Evolutionary conservation across 2,329 filamentous ascomycete species (phyloP), one percentile per base, ranked within the genome.

Genomic region (Talaromyces islandicus): DNA sequence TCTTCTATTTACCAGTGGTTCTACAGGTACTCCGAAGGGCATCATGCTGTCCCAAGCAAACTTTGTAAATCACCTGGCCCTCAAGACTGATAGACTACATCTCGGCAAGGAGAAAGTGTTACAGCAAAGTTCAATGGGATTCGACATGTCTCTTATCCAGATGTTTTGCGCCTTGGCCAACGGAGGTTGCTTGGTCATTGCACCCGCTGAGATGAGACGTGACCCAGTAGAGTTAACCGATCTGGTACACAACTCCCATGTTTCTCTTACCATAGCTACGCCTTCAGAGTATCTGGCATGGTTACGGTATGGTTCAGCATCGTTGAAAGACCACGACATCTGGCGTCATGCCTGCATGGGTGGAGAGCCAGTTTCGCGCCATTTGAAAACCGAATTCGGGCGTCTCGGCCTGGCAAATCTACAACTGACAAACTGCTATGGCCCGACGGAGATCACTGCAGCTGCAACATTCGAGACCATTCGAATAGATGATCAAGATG

Each of bases 11-110:
- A 66, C 66, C 10, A 67, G 66, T 48, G 66, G 66, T 10, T 62
- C 64, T 4, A 68, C 66, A 4, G 66, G 66, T 3, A 67, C 54
- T 0, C 78, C 78, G 1, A 80, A 80, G 65, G 77, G 59, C 6
- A 54, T 58, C 19, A 61, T 79, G 4, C 19, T 60, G 10, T 64
- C 43, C 10, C 67, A 71, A 51, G 51, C 32, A 1, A 62, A 61
- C 41, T 24, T 70, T 9, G 30, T 54, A 1, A 70, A 71, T 54
- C 35, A 66, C 17, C 50, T 38, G 9, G 41, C 41, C 41, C 17
- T 43, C 41, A 43, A 43, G 17, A n/a, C 17, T 43, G 41, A 43
- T 10, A 7, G 41, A 4, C n/a, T 43, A 21, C 19, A n/a, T 6
- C 41, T 43, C n/a, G n/a, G 41, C 19, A 17, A 43, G 17, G 54